These are phyloP conservation scores for Tetrapisispora phaffii DNA, from an alignment of 805 yeast genomes.

Conservation along the genomic window DNA sequence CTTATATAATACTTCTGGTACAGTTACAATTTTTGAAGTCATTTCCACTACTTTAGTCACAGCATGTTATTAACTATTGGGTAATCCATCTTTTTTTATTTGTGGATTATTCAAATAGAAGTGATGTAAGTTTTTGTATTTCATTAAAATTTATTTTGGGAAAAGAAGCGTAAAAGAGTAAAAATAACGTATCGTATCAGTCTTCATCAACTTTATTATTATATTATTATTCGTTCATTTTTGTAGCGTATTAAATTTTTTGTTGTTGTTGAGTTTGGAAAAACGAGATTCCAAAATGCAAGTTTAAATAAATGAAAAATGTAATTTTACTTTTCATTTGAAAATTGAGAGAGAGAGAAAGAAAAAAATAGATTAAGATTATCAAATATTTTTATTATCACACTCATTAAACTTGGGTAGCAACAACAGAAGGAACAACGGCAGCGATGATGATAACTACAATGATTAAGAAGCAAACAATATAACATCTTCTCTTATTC, in stretches of 20 bases:
- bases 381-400: background rate
- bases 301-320: background rate
- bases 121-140: background rate
- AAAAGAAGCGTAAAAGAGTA: background rate
- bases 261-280: background rate
- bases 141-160: background rate
- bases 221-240: background rate
- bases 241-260: background rate
- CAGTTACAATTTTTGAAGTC: slow-evolving; percentile 1
- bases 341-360: background rate
- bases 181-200: slow-evolving; percentile 1
- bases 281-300: background rate
- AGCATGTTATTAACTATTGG: background rate
- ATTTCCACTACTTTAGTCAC: background rate
- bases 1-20: background rate
- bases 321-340: background rate
- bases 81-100: too few species aligned
- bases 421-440: slow-evolving; percentile 41
- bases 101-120: background rate
- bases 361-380: slow-evolving; percentile 1
- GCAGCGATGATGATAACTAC: slow-evolving; percentile 58
- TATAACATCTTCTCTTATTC: slow-evolving; percentile 78
- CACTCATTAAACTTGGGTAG: slow-evolving; percentile 9
- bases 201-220: background rate
- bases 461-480: slow-evolving; percentile 50